Evolutionary conservation across 2,329 filamentous ascomycete species (phyloP), one percentile per base, ranked within the genome.

Genomic region (Pyrenophora tritici-repentis): DNA sequence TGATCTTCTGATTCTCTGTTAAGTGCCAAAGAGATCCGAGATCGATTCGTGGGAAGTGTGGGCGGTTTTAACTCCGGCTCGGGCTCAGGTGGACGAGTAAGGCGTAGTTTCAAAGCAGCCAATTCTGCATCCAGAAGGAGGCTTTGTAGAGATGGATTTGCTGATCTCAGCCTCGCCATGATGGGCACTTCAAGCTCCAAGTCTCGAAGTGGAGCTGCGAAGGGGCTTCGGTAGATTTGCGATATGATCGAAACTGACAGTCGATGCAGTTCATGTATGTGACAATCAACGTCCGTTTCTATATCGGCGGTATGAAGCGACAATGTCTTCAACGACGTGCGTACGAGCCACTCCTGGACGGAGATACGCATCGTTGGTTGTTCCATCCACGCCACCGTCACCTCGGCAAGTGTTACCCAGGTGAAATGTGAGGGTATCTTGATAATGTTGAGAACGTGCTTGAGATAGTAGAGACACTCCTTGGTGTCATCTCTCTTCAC

Each of bases 101-200:
- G 45, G 4, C 72, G 75, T 35, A 94, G 80, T 65, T 86, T 90
- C 8, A 97, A 79, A 3, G 88, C 81, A 39, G 86, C 85, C 62
- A 89, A 84, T 3, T 92, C 82, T n/a, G 90, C 86, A 63, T 92
- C 89, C 18, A 97, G 81, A 8, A 96, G 75, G 0, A 91, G 80
- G 12, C 88, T 86, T 65, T 96, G 91, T 1, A 93, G 82, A 44
- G 86, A 91, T 76, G 13, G 86, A 82, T 62, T 48, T 12, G 71
- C 66, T 6, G 81, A 80, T 22, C 79, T 77, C 5, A 96, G 79
- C 56, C 85, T 83, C 26, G 87, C 84, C 52, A 94, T 87, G 22
- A 96, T 78, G 31, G 83, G 73, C 16, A 84, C 78, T 65, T 95
- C 90, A 8, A 95, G 77, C 47, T 88, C 84, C 7, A 90, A 72